phyloP scores from a whole-genome alignment of 2,329 filamentous ascomycete species.

The Thelonectria olida region DNA sequence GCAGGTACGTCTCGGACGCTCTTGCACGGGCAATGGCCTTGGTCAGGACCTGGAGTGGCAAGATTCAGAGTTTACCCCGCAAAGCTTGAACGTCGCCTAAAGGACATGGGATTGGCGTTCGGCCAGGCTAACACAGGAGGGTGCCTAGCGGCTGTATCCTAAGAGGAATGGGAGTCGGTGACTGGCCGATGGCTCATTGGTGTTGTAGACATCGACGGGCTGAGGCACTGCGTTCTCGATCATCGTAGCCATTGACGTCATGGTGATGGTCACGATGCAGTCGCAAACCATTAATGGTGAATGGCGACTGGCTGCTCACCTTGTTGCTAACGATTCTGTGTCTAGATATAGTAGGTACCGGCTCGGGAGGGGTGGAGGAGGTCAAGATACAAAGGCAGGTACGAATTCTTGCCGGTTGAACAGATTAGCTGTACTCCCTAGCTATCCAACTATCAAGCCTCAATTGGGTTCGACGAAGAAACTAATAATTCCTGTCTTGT shows the following conservation, averaged over 20 bases:
- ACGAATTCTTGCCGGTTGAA: too few relatives aligned
- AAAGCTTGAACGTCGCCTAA: constrained; percentile 32
- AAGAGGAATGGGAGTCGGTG: constrained; percentile 7
- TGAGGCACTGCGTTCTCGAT: constrained; percentile 31
- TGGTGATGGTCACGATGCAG: constrained; percentile 39
- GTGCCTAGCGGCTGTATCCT: background rate
- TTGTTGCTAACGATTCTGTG: background rate
- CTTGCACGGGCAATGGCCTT: background rate
- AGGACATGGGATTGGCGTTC: constrained; percentile 2
- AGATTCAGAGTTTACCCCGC: constrained; percentile 37
- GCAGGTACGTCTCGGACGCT: background rate
- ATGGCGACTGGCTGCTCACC: background rate
- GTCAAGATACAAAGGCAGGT: too few relatives aligned
- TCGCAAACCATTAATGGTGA: background rate
- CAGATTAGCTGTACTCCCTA: too few relatives aligned
- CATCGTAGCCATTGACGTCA: constrained; percentile 41
- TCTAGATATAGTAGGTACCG: too few relatives aligned
- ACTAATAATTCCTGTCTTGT: too few relatives aligned
- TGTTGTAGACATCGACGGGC: background rate
- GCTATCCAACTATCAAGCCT: too few relatives aligned
- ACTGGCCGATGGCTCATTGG: background rate
- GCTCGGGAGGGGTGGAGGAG: background rate
- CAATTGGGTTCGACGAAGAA: too few relatives aligned
- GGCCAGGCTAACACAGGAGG: background rate
- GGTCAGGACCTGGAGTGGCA: constrained; percentile 2